These are phyloP conservation scores for Anisodus tanguticus DNA, from an alignment of 257 asterid species.

Conservation along the genomic window DNA sequence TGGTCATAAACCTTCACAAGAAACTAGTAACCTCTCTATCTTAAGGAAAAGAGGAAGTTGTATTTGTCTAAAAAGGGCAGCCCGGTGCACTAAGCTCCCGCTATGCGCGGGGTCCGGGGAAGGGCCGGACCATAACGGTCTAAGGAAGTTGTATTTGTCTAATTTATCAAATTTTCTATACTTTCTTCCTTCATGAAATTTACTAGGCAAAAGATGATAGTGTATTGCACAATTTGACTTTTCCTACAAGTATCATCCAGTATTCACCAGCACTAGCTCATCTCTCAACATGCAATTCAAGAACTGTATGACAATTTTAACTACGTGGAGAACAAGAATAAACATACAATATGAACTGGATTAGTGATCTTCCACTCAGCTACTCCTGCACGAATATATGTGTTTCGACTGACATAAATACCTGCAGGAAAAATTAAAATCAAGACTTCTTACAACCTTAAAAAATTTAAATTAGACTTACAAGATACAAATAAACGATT, in stretches of 20 bases:
- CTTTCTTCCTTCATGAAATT: background rate
- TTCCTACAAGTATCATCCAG: background rate
- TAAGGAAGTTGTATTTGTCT: background rate
- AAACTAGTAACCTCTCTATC: constrained; percentile 1
- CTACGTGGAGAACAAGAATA: constrained; percentile 28
- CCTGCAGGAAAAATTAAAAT: constrained; percentile 49
- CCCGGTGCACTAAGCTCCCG: no score
- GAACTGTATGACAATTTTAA: constrained; percentile 19
- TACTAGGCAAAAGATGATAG: constrained; percentile 23
- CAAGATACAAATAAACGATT: background rate
- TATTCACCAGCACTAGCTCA: constrained; percentile 18
- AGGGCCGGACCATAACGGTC: no score
- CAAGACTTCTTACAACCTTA: background rate
- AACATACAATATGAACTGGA: constrained; percentile 91
- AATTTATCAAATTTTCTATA: background rate
- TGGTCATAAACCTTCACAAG: background rate
- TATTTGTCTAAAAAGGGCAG: no score
- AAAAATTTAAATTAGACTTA: background rate
- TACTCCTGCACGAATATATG: constrained; percentile 90
- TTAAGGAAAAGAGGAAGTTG: background rate
- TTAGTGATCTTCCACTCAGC: constrained; percentile 91
- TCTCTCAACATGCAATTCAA: background rate
- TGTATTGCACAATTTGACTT: background rate
- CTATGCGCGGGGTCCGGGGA: no score
- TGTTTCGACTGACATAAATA: constrained; percentile 90